Percentiles rank a stretch among this genome's conserved stretches.
phyloP scores from a whole-genome alignment of 306 rosid species.

The Adenanthera pavonina region DNA sequence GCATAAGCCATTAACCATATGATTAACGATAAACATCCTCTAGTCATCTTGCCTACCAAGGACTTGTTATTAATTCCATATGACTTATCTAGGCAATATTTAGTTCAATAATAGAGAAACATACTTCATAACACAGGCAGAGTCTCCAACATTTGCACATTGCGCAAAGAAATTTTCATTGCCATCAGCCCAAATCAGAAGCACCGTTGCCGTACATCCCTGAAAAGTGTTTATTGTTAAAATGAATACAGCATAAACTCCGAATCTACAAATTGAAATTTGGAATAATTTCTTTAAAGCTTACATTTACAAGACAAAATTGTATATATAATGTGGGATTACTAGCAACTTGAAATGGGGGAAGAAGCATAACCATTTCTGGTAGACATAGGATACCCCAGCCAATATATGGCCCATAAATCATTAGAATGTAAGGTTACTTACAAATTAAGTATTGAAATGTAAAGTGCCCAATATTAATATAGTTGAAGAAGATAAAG shows the following conservation, averaged over 20 bases:
- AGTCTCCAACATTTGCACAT: conserved; percentile 98
- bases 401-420: background rate
- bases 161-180: conserved; percentile 75
- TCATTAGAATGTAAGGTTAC: background rate
- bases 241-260: conserved; percentile 31
- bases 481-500: background rate
- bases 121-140: conserved; percentile 84
- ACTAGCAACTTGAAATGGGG: background rate
- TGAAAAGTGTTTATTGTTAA: conserved; percentile 48
- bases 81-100: conserved; percentile 32
- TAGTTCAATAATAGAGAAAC: conserved; percentile 38
- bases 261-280: conserved; percentile 4
- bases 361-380: background rate
- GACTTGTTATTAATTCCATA: conserved; percentile 27
- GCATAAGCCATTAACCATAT: conserved; percentile 28
- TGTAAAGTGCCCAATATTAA: background rate
- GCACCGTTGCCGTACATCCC: conserved; percentile 99
- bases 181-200: conserved; percentile 83
- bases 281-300: conserved; percentile 15
- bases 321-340: background rate
- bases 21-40: background rate
- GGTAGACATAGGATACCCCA: background rate
- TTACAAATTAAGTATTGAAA: background rate
- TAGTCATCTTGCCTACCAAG: conserved; percentile 31
- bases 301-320: background rate